Evolutionary conservation across 306 rosid genomes (phyloP), one percentile per base, ranked within the genome.

Genomic region (Coriaria nepalensis): DNA sequence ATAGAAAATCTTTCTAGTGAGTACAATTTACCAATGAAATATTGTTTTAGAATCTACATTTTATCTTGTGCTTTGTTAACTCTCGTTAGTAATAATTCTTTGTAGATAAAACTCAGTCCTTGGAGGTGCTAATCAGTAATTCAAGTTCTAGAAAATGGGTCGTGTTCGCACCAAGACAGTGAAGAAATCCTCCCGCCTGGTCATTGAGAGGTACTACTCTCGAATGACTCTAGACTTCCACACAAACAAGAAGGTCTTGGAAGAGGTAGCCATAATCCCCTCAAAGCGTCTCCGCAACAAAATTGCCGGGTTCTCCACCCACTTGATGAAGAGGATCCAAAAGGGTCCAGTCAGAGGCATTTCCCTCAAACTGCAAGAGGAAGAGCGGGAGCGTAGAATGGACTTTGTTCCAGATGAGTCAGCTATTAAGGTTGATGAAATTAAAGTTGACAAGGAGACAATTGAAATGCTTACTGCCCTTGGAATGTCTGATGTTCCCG

Each of bases 221-320:
- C 15, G 15, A 20, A 68, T 68, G 73, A 68, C 68, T 36, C 15
- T 68, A 6, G 68, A 68, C 35, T 68, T 68, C 40, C 73, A 68
- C 61, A 68, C 60, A 5, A 68, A 62, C 65, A 68, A 68, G 65
- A 68, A 68, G 60, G 14, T 68, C 36, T 39, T 68, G 39, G 68
- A 62, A 47, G 73, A 68, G 39, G 73, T 68, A 1, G 68, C 73
- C 6, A 62, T 68, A 51, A 62, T 68, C 29, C 73, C 68, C 35
- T 68, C 68, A 13, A 68, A 68, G 58, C 44, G 68, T 7, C 73
- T 68, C 14, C 60, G 64, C 4, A 68, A 68, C 61, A 68, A 68
- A 52, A 68, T 68, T 9, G 73, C 64, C n/a, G 73, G 73, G 2
- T 68, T 62, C 56, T 68, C 68, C 2, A 68, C 68, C n/a, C 68